These are phyloP conservation scores for Rubroboletus satanas DNA, from an alignment of 768 basidiomycete genomes.

Conservation along the genomic window DNA sequence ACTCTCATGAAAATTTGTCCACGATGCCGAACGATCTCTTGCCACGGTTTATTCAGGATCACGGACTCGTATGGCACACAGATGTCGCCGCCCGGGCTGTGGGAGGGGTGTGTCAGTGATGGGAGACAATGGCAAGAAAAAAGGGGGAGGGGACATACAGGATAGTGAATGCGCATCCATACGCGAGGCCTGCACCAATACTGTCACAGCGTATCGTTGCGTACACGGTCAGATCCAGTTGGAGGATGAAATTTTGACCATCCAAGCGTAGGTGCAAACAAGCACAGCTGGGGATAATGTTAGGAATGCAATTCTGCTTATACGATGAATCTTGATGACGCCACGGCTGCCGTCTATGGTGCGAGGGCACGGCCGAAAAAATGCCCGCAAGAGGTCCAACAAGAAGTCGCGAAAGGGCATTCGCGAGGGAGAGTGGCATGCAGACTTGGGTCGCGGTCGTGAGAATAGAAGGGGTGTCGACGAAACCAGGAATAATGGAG, in stretches of 20 bases:
- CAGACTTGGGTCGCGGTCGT: constrained; percentile 63
- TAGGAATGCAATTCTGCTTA: constrained; percentile 64
- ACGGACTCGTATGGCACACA: too few species aligned
- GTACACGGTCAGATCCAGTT: not conserved
- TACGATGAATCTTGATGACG: constrained; percentile 41
- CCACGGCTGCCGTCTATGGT: constrained; percentile 30
- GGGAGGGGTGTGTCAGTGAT: too few species aligned
- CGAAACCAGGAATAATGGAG: constrained; percentile 4
- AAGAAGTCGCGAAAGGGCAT: constrained; percentile 65
- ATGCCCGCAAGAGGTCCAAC: constrained; percentile 71
- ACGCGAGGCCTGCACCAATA: constrained; percentile 60
- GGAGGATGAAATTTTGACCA: constrained; percentile 27
- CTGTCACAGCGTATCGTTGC: constrained; percentile 32
- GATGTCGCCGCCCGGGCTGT: too few species aligned
- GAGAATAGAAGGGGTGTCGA: constrained; percentile 16
- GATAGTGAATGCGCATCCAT: constrained; percentile 63
- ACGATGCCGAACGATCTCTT: too few species aligned
- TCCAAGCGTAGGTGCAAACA: constrained; percentile 52
- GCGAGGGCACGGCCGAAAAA: constrained; percentile 56
- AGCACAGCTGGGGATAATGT: constrained; percentile 47
- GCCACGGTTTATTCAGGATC: too few species aligned
- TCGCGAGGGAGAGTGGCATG: constrained; percentile 62
- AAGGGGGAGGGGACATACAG: too few species aligned
- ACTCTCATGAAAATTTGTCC: too few species aligned
- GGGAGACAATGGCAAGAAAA: too few species aligned